Evolutionary conservation across 1,284 basidiomycete species (phyloP), one percentile per base, ranked within the genome.

Genomic region (Tylopilus orsonianus): DNA sequence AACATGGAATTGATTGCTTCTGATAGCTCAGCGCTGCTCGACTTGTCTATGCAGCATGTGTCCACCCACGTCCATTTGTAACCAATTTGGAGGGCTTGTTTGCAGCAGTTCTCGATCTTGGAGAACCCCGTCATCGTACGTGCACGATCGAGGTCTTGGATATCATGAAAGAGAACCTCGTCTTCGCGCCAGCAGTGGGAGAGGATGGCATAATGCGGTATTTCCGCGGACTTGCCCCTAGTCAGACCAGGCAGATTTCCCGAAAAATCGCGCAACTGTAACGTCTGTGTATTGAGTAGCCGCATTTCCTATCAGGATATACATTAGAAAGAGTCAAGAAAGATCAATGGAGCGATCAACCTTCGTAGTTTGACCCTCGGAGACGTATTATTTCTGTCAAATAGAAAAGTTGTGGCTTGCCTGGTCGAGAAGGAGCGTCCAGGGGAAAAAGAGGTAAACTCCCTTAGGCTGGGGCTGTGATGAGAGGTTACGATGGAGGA

Each of bases 201-300:
- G 63, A 44, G 24, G 54, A 67, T 39, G 52, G 49, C 18, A 67
- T 53, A 53, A n/a, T 18, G 42, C 22, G 33, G 42, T 10, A n/a
- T 46, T 14, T 30, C 16, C 2, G 10, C 22, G 24, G 16, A n/a
- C 3, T 2, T 5, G 7, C 4, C 10, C 7, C 12, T 3, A 16
- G 13, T 26, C 22, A 9, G 9, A 8, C 16, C 8, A 18, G 41
- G 32, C 0, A 43, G n/a, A 22, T 34, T 12, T 4, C 41, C 41
- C 4, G 23, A 26, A 13, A 43, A 43, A 2, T 26, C 23, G 16
- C 16, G 32, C 4, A 43, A 16, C 18, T 4, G 41, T 14, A 32
- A 34, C 2, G 30, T 32, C 14, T 14, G 9, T 5, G 41, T 34
- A 19, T 43, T 34, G n/a, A 43, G 32, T 12, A 43, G 14, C 32